phyloP scores from a whole-genome alignment of 2,329 filamentous ascomycete species.

The Claviceps sp. region DNA sequence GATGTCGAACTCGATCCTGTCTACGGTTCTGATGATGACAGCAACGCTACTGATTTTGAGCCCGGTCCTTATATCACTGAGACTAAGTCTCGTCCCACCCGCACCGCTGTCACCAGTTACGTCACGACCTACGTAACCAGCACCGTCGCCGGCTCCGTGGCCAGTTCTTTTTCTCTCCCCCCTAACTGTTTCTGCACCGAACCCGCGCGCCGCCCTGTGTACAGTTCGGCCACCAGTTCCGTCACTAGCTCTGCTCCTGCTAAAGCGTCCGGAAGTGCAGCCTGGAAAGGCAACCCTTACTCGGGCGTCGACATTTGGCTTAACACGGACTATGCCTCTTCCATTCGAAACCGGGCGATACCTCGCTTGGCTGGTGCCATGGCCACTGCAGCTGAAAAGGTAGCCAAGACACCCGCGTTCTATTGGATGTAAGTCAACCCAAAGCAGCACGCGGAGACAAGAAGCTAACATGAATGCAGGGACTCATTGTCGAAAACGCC shows the following conservation, averaged over 20 bases:
- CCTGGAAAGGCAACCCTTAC: constrained; percentile 42
- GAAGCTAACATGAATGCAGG: constrained; percentile 16
- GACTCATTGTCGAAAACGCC: constrained; percentile 37
- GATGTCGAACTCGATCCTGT: too few relatives aligned
- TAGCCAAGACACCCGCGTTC: constrained; percentile 39
- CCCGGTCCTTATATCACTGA: not conserved
- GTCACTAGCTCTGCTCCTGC: constrained; percentile 5
- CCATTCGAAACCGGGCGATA: constrained; percentile 42
- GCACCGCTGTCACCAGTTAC: not conserved
- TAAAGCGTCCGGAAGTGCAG: constrained; percentile 21
- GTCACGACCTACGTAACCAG: not conserved
- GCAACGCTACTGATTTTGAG: not conserved
- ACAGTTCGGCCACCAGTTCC: not conserved
- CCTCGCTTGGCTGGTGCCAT: constrained; percentile 45
- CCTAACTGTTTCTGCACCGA: not conserved
- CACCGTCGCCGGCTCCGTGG: not conserved
- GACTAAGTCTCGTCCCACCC: not conserved
- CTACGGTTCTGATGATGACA: too few relatives aligned
- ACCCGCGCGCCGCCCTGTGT: not conserved
- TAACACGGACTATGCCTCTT: constrained; percentile 32
- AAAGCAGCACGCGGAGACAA: not conserved
- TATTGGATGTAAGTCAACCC: constrained; percentile 32
- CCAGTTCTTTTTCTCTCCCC: not conserved
- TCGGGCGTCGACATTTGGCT: constrained; percentile 23
- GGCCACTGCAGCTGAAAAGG: constrained; percentile 36